Evolutionary conservation across 108 stramenopile genomes (phyloP).

Genomic region (Schizochytrium sp.): DNA sequence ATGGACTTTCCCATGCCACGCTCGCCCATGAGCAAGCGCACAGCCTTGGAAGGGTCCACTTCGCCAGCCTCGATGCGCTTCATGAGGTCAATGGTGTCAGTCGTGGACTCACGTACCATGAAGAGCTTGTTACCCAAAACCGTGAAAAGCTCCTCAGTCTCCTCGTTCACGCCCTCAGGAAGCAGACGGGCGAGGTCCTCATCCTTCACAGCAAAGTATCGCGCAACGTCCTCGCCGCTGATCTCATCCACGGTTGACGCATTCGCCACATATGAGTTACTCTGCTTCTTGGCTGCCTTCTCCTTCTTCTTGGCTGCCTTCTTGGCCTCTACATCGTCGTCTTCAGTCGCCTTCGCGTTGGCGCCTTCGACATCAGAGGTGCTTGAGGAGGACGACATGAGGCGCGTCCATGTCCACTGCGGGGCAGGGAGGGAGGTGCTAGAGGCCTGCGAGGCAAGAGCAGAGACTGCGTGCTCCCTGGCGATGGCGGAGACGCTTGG

Average conservation of each 20-base stretch:
- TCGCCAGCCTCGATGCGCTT: slow-evolving; percentile 14
- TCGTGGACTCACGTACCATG: slow-evolving; percentile 2
- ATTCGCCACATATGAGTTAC: neutral
- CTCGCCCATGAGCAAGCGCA: slow-evolving; percentile 60
- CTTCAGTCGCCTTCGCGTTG: neutral
- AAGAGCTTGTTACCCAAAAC: slow-evolving; percentile 4
- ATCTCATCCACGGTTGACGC: neutral
- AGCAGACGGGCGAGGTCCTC: neutral
- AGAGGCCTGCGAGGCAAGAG: too few relatives aligned
- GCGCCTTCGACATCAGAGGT: too few relatives aligned
- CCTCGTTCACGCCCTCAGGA: neutral
- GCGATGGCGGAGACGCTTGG: too few relatives aligned
- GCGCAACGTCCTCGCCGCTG: neutral
- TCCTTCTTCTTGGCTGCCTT: neutral
- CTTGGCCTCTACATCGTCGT: slow-evolving; percentile 3
- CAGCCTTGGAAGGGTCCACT: neutral
- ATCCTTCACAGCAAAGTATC: neutral
- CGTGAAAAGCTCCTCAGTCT: neutral
- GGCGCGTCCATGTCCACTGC: too few relatives aligned
- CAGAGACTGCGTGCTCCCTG: too few relatives aligned
- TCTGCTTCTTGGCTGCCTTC: neutral
- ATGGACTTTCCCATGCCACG: slow-evolving; percentile 65
- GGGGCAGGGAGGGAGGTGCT: too few relatives aligned
- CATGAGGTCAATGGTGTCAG: slow-evolving; percentile 28
- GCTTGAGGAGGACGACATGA: too few relatives aligned